Conservation (phyloP, 2,329 filamentous ascomycete genomes). For the Pseudogymnoascus sp. region DNA sequence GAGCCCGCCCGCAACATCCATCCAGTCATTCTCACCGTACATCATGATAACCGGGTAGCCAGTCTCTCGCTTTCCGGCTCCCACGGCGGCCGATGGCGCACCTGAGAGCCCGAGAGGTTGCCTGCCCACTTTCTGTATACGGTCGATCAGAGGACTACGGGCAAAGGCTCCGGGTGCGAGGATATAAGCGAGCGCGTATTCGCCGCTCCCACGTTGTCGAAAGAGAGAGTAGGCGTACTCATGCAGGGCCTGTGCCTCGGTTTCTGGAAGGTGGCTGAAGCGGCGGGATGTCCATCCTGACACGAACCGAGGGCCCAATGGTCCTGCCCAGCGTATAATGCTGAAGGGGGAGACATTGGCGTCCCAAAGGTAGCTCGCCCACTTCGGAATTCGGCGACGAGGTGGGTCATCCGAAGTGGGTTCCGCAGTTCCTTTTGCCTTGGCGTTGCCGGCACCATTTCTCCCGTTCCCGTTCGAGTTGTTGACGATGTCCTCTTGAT, state of each 20-base stretch:
- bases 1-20: slow-evolving; percentile 83
- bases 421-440: slow-evolving; percentile 25
- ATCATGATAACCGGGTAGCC: slow-evolving; percentile 83
- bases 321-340: slow-evolving; percentile 78
- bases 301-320: slow-evolving; percentile 81
- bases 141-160: slow-evolving; percentile 73
- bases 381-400: slow-evolving; percentile 60
- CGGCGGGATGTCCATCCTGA: slow-evolving; percentile 91
- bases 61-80: slow-evolving; percentile 30
- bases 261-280: slow-evolving; percentile 76
- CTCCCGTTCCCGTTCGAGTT: slow-evolving; percentile 28
- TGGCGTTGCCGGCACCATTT: slow-evolving; percentile 33
- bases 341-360: slow-evolving; percentile 94
- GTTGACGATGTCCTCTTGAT: slow-evolving; percentile 47
- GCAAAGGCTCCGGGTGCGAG: slow-evolving; percentile 91
- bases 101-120: slow-evolving; percentile 36
- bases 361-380: slow-evolving; percentile 93
- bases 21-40: slow-evolving; percentile 98
- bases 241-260: slow-evolving; percentile 78
- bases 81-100: not conserved
- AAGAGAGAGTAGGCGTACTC: slow-evolving; percentile 94
- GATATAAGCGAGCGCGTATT: slow-evolving; percentile 88
- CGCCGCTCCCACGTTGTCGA: slow-evolving; percentile 81
- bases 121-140: slow-evolving; percentile 81
- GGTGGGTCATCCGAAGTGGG: slow-evolving; percentile 26